Percentiles rank a stretch among this genome's conserved stretches.
Evolutionary conservation across 2,329 filamentous ascomycete species (phyloP).

Genomic region (Penicillium frequentans): DNA sequence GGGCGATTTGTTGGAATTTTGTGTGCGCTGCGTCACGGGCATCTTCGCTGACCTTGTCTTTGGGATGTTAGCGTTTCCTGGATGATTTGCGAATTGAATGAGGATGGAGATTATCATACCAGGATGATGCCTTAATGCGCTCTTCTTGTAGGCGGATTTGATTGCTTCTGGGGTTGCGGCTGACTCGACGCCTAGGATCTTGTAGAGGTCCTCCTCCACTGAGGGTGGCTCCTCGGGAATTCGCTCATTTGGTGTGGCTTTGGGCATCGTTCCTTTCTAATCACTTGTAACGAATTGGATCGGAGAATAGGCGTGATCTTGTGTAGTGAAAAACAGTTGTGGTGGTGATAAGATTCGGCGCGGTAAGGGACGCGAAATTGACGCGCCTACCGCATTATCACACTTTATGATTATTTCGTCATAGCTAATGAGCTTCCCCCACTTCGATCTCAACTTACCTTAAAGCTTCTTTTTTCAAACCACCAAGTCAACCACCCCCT

Average conservation of each 20-base stretch:
- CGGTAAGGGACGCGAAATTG: slow-evolving; percentile 20
- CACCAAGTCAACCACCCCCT: neutral
- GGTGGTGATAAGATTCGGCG: neutral
- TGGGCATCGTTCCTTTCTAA: slow-evolving; percentile 15
- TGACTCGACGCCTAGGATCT: slow-evolving; percentile 69
- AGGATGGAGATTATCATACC: slow-evolving; percentile 51
- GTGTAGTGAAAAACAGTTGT: neutral
- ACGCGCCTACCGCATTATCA: slow-evolving; percentile 21
- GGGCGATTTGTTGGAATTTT: slow-evolving; percentile 86
- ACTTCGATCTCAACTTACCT: neutral
- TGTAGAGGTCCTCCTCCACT: slow-evolving; percentile 62
- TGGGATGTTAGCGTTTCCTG: slow-evolving; percentile 19
- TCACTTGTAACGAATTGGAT: neutral
- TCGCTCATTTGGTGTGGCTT: slow-evolving; percentile 11
- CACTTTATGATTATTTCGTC: slow-evolving; percentile 27
- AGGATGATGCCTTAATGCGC: slow-evolving; percentile 82
- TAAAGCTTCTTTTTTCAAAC: neutral
- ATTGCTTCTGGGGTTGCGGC: slow-evolving; percentile 75
- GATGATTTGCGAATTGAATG: neutral
- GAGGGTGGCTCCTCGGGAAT: slow-evolving; percentile 43
- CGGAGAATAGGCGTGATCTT: neutral
- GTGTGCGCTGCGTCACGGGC: slow-evolving; percentile 72
- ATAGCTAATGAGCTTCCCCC: slow-evolving; percentile 9
- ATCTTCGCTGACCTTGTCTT: slow-evolving; percentile 73
- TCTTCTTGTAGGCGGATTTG: slow-evolving; percentile 88